A percentile compares a stretch with the other conserved stretches of the same genome.
Conservation (phyloP, 257 asterid genomes). For the Petunia secreta region DNA sequence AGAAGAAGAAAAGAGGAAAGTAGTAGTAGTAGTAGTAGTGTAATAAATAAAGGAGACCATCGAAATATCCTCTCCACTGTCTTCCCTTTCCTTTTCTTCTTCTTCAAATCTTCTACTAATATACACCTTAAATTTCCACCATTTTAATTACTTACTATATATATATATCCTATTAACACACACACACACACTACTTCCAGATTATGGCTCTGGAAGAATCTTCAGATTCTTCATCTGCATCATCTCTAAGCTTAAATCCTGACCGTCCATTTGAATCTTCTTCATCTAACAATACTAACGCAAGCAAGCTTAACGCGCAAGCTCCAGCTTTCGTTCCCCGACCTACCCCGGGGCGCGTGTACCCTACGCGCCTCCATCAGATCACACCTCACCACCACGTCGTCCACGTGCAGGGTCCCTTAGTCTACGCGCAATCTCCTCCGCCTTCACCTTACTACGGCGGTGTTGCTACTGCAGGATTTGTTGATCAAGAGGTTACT, state of each 20-base stretch:
- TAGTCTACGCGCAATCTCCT: constrained; percentile 21
- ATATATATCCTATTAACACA: too few relatives aligned
- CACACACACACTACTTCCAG: background rate
- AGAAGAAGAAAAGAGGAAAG: background rate
- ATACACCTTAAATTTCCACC: background rate
- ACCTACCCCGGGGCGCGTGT: constrained; percentile 29
- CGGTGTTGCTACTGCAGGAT: constrained; percentile 40
- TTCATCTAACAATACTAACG: background rate
- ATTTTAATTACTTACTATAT: too few relatives aligned
- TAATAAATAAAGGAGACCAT: background rate
- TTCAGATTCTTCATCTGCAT: constrained; percentile 1
- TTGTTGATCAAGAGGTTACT: constrained; percentile 46
- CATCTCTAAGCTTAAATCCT: background rate
- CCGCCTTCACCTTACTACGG: constrained; percentile 46
- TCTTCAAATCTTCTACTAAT: background rate
- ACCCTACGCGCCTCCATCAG: constrained; percentile 16
- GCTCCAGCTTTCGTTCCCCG: constrained; percentile 89
- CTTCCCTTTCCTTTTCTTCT: background rate
- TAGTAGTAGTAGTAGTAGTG: background rate
- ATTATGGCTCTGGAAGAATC: constrained; percentile 20
- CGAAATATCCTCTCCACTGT: background rate
- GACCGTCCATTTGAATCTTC: background rate
- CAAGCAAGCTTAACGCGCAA: constrained; percentile 64
- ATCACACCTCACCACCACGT: constrained; percentile 3
- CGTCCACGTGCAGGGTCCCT: constrained; percentile 24